Evolutionary conservation across 2,329 filamentous ascomycete species (phyloP).

Genomic region (Calcarisporium arbuscula): DNA sequence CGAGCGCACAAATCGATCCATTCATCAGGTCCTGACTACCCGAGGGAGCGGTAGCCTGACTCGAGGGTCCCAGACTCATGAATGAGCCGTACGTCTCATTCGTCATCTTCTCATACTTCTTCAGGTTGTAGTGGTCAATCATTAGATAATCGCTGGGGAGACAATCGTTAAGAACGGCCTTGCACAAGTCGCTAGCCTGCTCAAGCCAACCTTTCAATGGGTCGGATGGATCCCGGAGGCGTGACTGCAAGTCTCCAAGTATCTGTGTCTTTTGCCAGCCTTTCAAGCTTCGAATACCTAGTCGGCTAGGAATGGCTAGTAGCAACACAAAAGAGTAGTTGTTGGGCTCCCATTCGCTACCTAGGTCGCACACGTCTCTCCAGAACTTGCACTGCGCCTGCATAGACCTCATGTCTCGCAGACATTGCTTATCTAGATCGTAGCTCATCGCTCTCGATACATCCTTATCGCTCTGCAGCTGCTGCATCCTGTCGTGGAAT

Average conservation of each 20-base stretch:
- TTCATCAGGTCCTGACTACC: too few species aligned
- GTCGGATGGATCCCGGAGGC: background rate
- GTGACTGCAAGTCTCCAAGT: background rate
- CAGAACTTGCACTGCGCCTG: conserved; percentile 6
- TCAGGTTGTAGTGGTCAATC: conserved; percentile 4
- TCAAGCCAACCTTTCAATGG: conserved; percentile 1
- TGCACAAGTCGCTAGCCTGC: background rate
- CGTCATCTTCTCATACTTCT: conserved; percentile 1
- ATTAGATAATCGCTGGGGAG: conserved; percentile 3
- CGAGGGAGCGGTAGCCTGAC: background rate
- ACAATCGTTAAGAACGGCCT: background rate
- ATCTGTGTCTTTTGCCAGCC: background rate
- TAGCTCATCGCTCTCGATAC: conserved; percentile 2
- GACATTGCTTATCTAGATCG: background rate
- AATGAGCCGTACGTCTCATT: background rate
- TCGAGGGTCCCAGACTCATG: conserved; percentile 1
- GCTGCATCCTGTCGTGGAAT: conserved; percentile 4
- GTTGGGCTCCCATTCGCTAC: conserved; percentile 2
- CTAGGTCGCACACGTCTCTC: conserved; percentile 3
- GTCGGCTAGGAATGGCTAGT: background rate
- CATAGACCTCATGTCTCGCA: background rate
- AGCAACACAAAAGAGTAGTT: conserved; percentile 4
- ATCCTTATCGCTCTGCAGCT: background rate
- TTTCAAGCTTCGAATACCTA: background rate
- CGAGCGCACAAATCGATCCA: too few species aligned